Evolutionary conservation across 345 rosid species (phyloP), one percentile per base, ranked within the genome.

Genomic region (Salix caprea): DNA sequence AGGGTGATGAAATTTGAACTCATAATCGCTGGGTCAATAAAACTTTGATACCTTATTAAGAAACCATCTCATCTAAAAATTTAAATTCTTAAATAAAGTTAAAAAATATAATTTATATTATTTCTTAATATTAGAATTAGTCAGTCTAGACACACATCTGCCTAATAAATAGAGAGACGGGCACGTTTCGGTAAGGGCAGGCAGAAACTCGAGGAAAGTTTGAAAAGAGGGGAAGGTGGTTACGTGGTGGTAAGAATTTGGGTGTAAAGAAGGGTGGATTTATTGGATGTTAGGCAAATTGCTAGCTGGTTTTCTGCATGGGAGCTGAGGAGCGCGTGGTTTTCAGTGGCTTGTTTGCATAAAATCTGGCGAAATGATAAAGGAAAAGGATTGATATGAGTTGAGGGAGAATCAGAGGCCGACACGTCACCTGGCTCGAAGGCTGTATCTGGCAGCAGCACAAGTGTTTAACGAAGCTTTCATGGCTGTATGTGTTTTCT

Each of bases 11-110:
- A 0, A 34, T 34, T 34, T 34, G 5, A 34, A 34, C 36, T 34
- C 5, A 6, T 34, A 0, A 0, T 4, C 0, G 2, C 1, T 4
- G 5, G 6, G 5, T 34, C 0, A 34, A 34, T 4, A 34, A 34
- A 34, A 4, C 5, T 34, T 0, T 34, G 36, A 34, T 34, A 34
- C 0, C 5, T 4, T 32, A 0, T 32, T 32, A 32, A 32, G 0
- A 32, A 30, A 30, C 0, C 30, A 30, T 30, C 32, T 30, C 0
- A 30, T 32, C 5, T 32, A 32, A 32, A 32, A 32, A 32, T 0
- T 32, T 32, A 32, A 32, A 0, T 32, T 32, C 4, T 32, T 32
- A 4, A 0, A 32, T 2, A 32, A 32, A 32, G 4, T 32, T 0
- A 32, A 0, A 32, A 0, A 32, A 32, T 32, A 32, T 30, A 30